Evolutionary conservation across 306 rosid species (phyloP).

Genomic region (Trifolium subterraneum): DNA sequence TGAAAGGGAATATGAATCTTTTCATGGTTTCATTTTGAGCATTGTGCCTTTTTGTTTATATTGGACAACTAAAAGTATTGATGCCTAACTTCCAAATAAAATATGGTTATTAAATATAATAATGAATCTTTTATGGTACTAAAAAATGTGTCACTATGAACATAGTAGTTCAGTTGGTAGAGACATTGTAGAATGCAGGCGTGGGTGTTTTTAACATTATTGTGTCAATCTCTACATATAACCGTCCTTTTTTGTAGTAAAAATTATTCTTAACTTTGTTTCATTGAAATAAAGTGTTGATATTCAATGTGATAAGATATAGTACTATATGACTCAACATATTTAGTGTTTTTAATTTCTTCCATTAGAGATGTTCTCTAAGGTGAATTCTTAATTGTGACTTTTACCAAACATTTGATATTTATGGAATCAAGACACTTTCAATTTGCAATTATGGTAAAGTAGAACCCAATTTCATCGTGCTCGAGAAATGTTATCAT

Average conservation of each 20-base stretch:
- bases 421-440: background rate
- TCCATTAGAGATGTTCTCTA: background rate
- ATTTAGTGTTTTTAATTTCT: background rate
- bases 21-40: background rate
- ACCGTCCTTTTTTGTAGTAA: background rate
- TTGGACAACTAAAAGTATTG: background rate
- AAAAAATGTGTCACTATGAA: too few species aligned
- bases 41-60: slow-evolving; percentile 4
- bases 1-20: slow-evolving; percentile 39
- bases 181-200: too few species aligned
- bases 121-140: background rate
- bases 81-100: background rate
- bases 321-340: background rate
- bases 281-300: too few species aligned
- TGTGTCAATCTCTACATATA: background rate
- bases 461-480: slow-evolving; percentile 22
- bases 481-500: slow-evolving; percentile 20
- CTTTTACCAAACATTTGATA: slow-evolving; percentile 2
- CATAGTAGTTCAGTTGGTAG: too few species aligned
- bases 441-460: background rate
- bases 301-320: too few species aligned
- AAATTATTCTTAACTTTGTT: background rate
- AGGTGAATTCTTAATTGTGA: background rate
- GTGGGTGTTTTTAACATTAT: too few species aligned
- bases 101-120: background rate